Conservation (phyloP, 78 protist species). For the Dictyostelium brefeldianum region DNA sequence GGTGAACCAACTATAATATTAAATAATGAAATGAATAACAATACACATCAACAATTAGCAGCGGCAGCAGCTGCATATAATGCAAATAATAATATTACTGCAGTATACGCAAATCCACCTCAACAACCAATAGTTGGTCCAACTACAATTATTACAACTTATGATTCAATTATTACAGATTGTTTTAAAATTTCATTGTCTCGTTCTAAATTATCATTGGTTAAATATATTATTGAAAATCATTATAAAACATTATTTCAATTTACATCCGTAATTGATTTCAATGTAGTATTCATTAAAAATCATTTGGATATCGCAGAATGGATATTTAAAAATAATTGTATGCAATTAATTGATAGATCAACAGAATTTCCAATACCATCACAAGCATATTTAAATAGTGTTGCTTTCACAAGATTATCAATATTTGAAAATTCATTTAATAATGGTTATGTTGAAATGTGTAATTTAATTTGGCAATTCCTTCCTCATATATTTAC, state of each 20-base stretch:
- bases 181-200: neutral
- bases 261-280: neutral
- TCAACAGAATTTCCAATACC: neutral
- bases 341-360: neutral
- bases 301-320: constrained; percentile 1
- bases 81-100: too few species aligned
- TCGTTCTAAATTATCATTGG: neutral
- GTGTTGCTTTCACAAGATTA: neutral
- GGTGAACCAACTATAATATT: too few species aligned
- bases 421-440: constrained; percentile 1
- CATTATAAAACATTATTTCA: neutral
- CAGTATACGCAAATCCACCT: too few species aligned
- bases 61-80: too few species aligned
- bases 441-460: constrained; percentile 3
- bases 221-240: neutral
- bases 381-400: neutral
- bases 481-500: neutral
- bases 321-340: neutral
- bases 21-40: too few species aligned
- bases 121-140: too few species aligned
- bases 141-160: too few species aligned
- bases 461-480: neutral
- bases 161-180: too few species aligned
- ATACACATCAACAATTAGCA: too few species aligned
- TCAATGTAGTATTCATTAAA: neutral